Evolutionary conservation across 257 asterid genomes (phyloP).

Genomic region (Solanum virginianum): DNA sequence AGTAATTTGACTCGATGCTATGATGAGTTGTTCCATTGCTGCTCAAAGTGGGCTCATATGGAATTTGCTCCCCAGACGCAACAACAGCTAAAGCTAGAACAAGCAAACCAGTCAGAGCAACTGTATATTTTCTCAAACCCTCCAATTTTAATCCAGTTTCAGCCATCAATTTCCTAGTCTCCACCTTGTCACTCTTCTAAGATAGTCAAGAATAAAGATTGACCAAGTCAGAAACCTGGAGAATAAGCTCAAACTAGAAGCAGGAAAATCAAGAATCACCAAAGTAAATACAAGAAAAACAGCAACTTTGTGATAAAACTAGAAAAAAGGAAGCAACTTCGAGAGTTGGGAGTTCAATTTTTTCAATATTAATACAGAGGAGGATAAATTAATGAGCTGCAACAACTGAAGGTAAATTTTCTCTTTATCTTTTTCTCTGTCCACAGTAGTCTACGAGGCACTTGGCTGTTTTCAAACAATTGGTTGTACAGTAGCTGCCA

Average conservation of each 20-base stretch:
- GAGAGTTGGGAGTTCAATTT: not conserved
- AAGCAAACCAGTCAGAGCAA: slow-evolving; percentile 15
- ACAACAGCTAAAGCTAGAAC: slow-evolving; percentile 14
- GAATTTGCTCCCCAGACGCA: slow-evolving; percentile 21
- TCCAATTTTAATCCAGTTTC: slow-evolving; percentile 12
- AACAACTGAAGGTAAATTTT: not conserved
- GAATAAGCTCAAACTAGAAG: slow-evolving; percentile 5
- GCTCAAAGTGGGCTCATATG: slow-evolving; percentile 8
- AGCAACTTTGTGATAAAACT: not conserved
- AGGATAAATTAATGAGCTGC: not conserved
- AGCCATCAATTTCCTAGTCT: slow-evolving; percentile 25
- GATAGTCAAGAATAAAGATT: not conserved
- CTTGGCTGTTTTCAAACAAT: not conserved
- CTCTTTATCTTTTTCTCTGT: no score
- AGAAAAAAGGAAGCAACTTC: not conserved
- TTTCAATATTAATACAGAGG: not conserved
- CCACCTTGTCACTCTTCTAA: not conserved
- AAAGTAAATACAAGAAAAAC: not conserved
- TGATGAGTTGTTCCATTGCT: slow-evolving; percentile 16
- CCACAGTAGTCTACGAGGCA: not conserved
- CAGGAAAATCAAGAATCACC: not conserved
- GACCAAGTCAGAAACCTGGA: not conserved
- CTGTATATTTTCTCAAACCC: slow-evolving; percentile 8
- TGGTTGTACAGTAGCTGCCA: not conserved
- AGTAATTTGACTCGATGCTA: slow-evolving; percentile 8